Evolutionary conservation across 345 rosid genomes (phyloP).

Genomic region (Lumnitzera racemosa): DNA sequence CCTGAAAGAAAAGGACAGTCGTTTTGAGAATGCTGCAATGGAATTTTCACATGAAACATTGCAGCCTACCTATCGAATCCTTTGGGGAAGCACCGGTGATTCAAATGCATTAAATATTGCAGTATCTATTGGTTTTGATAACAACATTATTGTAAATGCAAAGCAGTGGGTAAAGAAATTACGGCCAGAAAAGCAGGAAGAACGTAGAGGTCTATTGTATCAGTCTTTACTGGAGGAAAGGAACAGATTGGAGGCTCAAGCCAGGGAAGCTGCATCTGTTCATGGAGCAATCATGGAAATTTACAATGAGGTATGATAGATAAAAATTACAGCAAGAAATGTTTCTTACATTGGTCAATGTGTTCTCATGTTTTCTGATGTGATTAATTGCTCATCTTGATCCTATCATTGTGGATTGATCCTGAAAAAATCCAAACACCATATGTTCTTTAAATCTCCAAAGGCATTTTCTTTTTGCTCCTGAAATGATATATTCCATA

Average conservation of each 20-base stretch:
- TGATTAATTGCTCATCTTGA: too few relatives aligned
- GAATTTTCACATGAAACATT: constrained; percentile 84
- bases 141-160: constrained; percentile 51
- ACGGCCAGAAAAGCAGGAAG: constrained; percentile 63
- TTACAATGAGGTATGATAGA: constrained; percentile 49
- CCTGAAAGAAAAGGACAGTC: constrained; percentile 62
- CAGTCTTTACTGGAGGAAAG: constrained; percentile 75
- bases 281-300: constrained; percentile 54
- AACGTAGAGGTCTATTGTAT: constrained; percentile 55
- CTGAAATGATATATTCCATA: too few relatives aligned
- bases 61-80: constrained; percentile 69
- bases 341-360: too few relatives aligned
- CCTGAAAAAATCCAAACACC: too few relatives aligned
- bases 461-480: too few relatives aligned
- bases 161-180: constrained; percentile 62
- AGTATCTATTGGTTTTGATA: constrained; percentile 68
- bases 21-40: constrained; percentile 84
- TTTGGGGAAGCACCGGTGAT: constrained; percentile 79
- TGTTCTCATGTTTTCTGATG: too few relatives aligned
- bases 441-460: too few relatives aligned
- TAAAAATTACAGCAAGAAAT: too few relatives aligned
- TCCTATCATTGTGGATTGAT: too few relatives aligned
- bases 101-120: constrained; percentile 88
- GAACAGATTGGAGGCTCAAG: constrained; percentile 55
- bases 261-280: constrained; percentile 42